These are phyloP conservation scores for Leccinum incarnatum DNA, from an alignment of 768 basidiomycete species.

Conservation along the genomic window DNA sequence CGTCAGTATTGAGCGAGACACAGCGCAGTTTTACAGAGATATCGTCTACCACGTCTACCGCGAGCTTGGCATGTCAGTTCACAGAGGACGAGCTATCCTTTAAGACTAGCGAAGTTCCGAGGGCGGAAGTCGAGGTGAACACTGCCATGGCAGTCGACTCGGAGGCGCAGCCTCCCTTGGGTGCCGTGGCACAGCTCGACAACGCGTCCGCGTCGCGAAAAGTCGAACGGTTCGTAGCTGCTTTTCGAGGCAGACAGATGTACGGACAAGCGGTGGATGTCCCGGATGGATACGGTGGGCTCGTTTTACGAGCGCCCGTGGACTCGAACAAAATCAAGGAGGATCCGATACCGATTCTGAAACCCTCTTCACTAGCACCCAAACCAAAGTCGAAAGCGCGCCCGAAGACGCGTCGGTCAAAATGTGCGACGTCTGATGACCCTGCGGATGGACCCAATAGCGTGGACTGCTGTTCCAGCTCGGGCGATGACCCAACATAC, in stretches of 20 bases:
- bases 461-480: slow-evolving; percentile 18
- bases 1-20: slow-evolving; percentile 9
- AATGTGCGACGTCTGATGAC: slow-evolving; percentile 28
- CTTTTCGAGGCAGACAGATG: slow-evolving; percentile 75
- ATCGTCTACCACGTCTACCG: slow-evolving; percentile 8
- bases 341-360: neutral
- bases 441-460: slow-evolving; percentile 26
- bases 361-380: slow-evolving; percentile 1
- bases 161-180: slow-evolving; percentile 14
- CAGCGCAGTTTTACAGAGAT: slow-evolving; percentile 1
- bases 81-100: neutral
- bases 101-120: neutral
- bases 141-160: neutral
- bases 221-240: slow-evolving; percentile 41
- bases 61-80: neutral
- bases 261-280: slow-evolving; percentile 62
- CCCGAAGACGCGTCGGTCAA: slow-evolving; percentile 13
- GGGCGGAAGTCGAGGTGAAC: neutral
- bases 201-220: neutral
- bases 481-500: neutral
- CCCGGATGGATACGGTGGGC: slow-evolving; percentile 65
- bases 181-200: neutral
- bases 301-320: slow-evolving; percentile 47
- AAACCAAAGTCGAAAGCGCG: slow-evolving; percentile 16
- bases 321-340: slow-evolving; percentile 19